Evolutionary conservation across 164 flowering plant genomes (phyloP), one percentile per base, ranked within the genome.

Genomic region (Euptelea pleiosperma): DNA sequence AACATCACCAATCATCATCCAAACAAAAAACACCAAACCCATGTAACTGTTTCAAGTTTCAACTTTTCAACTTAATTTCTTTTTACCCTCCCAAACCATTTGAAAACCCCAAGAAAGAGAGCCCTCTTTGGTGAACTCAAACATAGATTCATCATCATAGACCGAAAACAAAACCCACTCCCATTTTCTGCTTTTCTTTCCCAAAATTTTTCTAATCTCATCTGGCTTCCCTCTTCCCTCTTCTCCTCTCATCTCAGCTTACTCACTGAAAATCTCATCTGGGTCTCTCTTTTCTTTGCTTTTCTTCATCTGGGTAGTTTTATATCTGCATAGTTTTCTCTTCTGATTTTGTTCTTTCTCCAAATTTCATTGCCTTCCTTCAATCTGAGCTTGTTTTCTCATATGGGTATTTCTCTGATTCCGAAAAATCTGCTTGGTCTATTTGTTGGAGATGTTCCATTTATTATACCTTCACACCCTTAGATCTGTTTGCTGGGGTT

Each of bases 81-180:
- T 65, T 68, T 63, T 70, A 64, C 73, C 69, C 73, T 70, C 69
- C 65, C 63, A 70, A 70, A 64, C 69, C 62, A 64, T 70, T 70
- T 70, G 73, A 70, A 70, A 64, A 60, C 62, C 73, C 73, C 69
- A 52, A 69, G 57, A 69, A 59, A 64, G 61, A 54, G 49, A 59
- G n/a, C 35, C 16, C n/a, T n/a, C 55, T 14, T 26, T 42, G 39
- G 18, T 62, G 62, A 64, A 49, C 56, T 40, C 52, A n/a, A 58
- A 30, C 34, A 31, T 46, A 41, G 65, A 53, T 63, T 54, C 54
- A 33, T 24, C 63, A 24, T 48, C 45, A n/a, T n/a, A 60, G 19
- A 3, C 12, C 14, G 11, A n/a, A n/a, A n/a, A n/a, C n/a, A n/a
- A 29, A 29, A 28, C 16, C 24, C 40, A n/a, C n/a, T n/a, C 19